A percentile compares a stretch with the other conserved stretches of the same genome.
Evolutionary conservation across 2,329 filamentous ascomycete genomes (phyloP).

Genomic region (Purpureocillium takamizusanense): DNA sequence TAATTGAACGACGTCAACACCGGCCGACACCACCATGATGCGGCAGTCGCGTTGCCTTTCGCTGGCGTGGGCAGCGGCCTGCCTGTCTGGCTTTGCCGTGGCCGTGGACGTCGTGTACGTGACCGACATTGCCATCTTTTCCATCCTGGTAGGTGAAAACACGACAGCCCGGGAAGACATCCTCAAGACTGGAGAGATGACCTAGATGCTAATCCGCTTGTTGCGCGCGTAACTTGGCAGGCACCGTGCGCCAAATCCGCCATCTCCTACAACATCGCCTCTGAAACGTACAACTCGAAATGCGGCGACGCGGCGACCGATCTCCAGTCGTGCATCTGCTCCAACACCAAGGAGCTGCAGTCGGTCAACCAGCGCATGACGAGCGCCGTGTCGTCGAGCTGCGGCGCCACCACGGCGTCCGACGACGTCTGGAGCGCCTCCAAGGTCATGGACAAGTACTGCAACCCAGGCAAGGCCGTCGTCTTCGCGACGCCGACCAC

Average conservation of each 20-base stretch:
- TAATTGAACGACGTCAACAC: not conserved
- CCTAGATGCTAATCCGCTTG: no score
- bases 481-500: constrained; percentile 31
- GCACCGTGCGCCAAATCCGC: constrained; percentile 41
- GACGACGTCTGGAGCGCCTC: constrained; percentile 39
- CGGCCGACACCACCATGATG: not conserved
- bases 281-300: constrained; percentile 27
- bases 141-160: constrained; percentile 23
- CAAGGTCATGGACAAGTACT: constrained; percentile 37
- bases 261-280: constrained; percentile 32
- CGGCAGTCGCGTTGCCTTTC: not conserved
- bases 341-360: constrained; percentile 31
- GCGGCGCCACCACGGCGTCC: constrained; percentile 35
- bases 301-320: constrained; percentile 34
- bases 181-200: not conserved
- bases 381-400: constrained; percentile 29
- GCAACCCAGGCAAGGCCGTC: constrained; percentile 29
- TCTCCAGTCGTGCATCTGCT: constrained; percentile 44
- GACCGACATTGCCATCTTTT: constrained; percentile 33
- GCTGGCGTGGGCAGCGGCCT: not conserved
- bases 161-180: constrained; percentile 1
- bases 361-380: constrained; percentile 29
- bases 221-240: constrained; percentile 24
- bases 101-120: constrained; percentile 27
- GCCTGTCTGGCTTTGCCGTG: not conserved